Base-by-base conservation (phyloP, 208 protist genomes). In the Trypanosoma scelopori region DNA sequence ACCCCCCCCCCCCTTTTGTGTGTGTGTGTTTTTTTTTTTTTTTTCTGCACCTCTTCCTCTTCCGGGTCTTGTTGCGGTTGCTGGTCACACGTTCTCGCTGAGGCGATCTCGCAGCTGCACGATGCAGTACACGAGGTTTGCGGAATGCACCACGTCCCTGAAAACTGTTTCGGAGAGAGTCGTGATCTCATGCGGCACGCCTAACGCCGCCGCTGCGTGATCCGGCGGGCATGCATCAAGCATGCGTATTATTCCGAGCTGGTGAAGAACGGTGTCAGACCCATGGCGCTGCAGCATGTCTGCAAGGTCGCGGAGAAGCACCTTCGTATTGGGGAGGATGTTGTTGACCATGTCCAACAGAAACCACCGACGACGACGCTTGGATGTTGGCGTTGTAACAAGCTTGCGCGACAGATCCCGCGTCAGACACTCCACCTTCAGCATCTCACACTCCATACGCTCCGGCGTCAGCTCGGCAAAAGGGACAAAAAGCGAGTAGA, bases 261-360 rank as follows among this genome's bases (percentile, higher is more conserved):
- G 56, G 28, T 72, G 41, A 5, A 72, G 5, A 55, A 65, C 46
- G 16, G 20, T 41, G 0, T 66, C 46, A 20, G 5, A 30, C 18
- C 56, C 56, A 23, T 65, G 59, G 13, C 50, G 52, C 23, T 65
- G 57, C 47, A 65, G 50, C 65, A 70, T 55, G 11, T 70, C 41
- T n/a, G 28, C 25, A 45, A 76, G 71, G 6, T 76, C 65, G 35
- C 48, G 50, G 13, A 76, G 25, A 39, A 76, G 52, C 28, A 68
- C 13, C 35, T 74, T 55, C 30, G 66, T 74, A 52, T 59, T 65
- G 3, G 71, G 71, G 25, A 76, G 65, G 27, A 76, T 57, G 39
- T 76, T 55, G 56, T 76, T 45, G 15, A 71, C 51, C 64, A 76
- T 52, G 32, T 76, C 71, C 18, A 60, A 27, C 35, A 76, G 55